phyloP scores from a whole-genome alignment of 2,329 filamentous ascomycete species.

The Colletotrichum siamense region DNA sequence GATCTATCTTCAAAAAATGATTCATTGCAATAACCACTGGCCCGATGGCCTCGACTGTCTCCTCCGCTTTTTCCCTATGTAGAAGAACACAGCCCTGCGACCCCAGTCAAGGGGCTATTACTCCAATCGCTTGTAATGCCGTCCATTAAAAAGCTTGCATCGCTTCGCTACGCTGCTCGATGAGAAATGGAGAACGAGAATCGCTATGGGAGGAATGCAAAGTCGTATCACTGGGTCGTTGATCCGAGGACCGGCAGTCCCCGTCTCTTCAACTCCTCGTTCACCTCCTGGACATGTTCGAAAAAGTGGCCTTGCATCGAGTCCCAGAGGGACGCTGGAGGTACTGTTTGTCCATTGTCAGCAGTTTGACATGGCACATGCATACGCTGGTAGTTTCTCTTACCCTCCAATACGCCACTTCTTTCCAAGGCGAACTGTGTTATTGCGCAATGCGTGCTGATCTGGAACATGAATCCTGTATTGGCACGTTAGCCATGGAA shows the following conservation, averaged over 20 bases:
- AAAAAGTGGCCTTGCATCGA: constrained; percentile 27
- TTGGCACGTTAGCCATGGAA: constrained; percentile 35
- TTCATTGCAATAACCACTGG: not conserved
- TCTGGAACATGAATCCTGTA: constrained; percentile 31
- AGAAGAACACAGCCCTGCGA: not conserved
- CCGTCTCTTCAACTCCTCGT: constrained; percentile 14
- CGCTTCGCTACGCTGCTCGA: not conserved
- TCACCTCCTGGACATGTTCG: constrained; percentile 23
- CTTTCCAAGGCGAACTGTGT: constrained; percentile 26
- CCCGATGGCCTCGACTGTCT: not conserved
- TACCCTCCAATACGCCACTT: constrained; percentile 23
- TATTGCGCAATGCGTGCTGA: constrained; percentile 28
- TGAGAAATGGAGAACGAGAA: not conserved
- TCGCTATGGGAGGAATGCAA: not conserved
- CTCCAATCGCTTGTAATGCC: not conserved
- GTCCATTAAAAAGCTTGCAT: not conserved
- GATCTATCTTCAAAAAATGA: not conserved
- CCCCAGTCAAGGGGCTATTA: not conserved
- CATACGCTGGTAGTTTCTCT: not conserved
- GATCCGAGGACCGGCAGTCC: not conserved
- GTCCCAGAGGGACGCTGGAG: constrained; percentile 23
- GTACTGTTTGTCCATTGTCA: constrained; percentile 13
- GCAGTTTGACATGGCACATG: not conserved
- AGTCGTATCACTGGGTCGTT: not conserved
- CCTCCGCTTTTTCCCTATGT: not conserved